Conservation (phyloP, 805 yeast species). For the Cyberlindnera xylosilytica region DNA sequence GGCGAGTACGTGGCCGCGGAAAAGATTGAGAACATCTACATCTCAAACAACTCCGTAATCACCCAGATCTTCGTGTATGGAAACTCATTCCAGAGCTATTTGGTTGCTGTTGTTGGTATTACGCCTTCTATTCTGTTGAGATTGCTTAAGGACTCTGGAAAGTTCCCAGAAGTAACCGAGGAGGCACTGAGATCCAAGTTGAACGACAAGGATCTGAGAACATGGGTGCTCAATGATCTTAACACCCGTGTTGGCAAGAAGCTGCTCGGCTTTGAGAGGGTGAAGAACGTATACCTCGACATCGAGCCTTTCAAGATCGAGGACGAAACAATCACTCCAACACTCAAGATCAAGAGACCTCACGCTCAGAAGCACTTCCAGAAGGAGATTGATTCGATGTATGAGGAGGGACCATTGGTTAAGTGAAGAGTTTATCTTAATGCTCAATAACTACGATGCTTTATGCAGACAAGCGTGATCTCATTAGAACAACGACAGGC, state of each 20-base stretch:
- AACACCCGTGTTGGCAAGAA: slow-evolving; percentile 34
- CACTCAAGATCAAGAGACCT: slow-evolving; percentile 49
- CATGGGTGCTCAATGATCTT: slow-evolving; percentile 34
- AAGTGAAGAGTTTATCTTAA: too few species aligned
- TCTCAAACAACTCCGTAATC: slow-evolving; percentile 47
- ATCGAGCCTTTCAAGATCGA: slow-evolving; percentile 53
- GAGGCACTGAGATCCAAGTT: too few species aligned
- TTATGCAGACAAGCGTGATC: too few species aligned
- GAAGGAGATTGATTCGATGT: slow-evolving; percentile 40
- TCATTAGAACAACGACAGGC: too few species aligned
- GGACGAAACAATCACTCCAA: slow-evolving; percentile 57
- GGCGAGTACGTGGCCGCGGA: slow-evolving; percentile 76
- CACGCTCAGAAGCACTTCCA: slow-evolving; percentile 47
- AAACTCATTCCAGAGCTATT: slow-evolving; percentile 49
- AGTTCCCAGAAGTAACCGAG: slow-evolving; percentile 22
- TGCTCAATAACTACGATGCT: too few species aligned
- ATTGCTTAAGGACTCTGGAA: slow-evolving; percentile 12
- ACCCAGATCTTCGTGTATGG: slow-evolving; percentile 63
- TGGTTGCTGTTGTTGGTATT: slow-evolving; percentile 63
- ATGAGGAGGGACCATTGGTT: slow-evolving; percentile 43
- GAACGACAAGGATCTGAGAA: slow-evolving; percentile 33
- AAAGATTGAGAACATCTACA: slow-evolving; percentile 62
- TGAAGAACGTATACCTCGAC: slow-evolving; percentile 43
- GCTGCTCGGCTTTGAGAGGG: slow-evolving; percentile 46
- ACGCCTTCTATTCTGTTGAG: slow-evolving; percentile 41